Evolutionary conservation across 2,329 filamentous ascomycete species (phyloP), one percentile per base, ranked within the genome.

Genomic region (Massarina eburnea): DNA sequence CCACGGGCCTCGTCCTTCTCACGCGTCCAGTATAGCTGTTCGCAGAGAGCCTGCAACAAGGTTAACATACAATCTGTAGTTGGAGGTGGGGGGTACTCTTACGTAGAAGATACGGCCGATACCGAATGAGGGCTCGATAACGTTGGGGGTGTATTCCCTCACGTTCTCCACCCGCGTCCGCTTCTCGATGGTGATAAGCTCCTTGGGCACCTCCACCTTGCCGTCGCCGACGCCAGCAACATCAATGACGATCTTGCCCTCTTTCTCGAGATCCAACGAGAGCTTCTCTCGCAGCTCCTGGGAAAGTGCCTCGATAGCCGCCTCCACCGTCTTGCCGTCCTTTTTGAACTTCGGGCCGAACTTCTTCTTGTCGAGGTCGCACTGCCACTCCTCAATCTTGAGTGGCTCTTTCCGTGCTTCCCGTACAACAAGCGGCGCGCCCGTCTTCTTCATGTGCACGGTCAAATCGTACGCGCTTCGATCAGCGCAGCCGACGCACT

Each of bases 91-190:
- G 12, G 4, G 22, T 35, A 15, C 35, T 60, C 60, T 58, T 50
- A 64, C 57, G 85, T 96, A 97, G 47, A 97, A 77, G 52, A 97
- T 96, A 61, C 92, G 84, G 49, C 92, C 94, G 64, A 97, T 95
- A 78, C 92, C 92, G 63, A 97, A 99, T 1, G 92, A 97, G 1
- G 92, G 94, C 76, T 99, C 94, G 59, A 97, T 95, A 38, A 95
- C 91, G 67, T 96, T 96, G 49, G 92, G 92, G 1, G 87, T 95
- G 76, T 89, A 99, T 70, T 96, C 91, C 61, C 94, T 83, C 47
- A 85, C 83, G 68, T 95, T 86, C 72, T 96, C 89, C 3, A 84
- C 81, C 52, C 90, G 80, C 58, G 86, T 95, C 59, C 85, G 83
- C 75, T 88, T 91, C 75, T 91, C 88, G 59, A 97, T 90, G 47